Evolutionary conservation across 2,329 filamentous ascomycete genomes (phyloP).

Genomic region (Alternaria consortialis): DNA sequence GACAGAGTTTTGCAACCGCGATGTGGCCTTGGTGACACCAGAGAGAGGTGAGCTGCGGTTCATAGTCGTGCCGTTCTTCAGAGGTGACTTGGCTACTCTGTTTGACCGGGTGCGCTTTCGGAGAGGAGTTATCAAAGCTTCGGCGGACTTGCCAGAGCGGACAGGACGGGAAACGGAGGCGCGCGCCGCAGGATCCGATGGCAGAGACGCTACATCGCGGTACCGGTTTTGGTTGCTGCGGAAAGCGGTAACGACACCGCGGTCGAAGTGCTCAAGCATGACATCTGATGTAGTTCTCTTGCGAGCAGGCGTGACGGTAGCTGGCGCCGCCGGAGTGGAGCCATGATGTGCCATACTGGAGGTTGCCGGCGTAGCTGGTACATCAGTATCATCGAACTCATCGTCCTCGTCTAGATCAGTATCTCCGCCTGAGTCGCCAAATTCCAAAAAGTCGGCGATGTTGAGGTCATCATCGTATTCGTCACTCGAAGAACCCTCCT

Average conservation of each 20-base stretch:
- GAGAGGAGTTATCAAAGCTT: slow-evolving; percentile 51
- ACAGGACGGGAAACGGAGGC: slow-evolving; percentile 49
- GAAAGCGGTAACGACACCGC: slow-evolving; percentile 58
- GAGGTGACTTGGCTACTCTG: slow-evolving; percentile 35
- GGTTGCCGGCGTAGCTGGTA: slow-evolving; percentile 48
- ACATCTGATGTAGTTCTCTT: slow-evolving; percentile 45
- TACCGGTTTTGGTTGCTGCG: slow-evolving; percentile 52
- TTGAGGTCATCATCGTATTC: slow-evolving; percentile 63
- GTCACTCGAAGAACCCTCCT: slow-evolving; percentile 65
- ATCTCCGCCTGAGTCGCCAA: slow-evolving; percentile 46
- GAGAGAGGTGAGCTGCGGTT: slow-evolving; percentile 40
- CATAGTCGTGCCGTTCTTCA: slow-evolving; percentile 24
- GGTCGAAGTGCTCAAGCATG: slow-evolving; percentile 57
- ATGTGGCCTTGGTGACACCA: slow-evolving; percentile 41
- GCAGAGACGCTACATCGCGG: slow-evolving; percentile 49
- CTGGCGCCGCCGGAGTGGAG: slow-evolving; percentile 43
- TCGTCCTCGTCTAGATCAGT: slow-evolving; percentile 48
- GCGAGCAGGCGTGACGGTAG: slow-evolving; percentile 34
- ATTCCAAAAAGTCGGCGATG: slow-evolving; percentile 52
- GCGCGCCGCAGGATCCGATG: slow-evolving; percentile 48
- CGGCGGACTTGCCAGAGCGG: slow-evolving; percentile 51
- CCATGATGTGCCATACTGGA: slow-evolving; percentile 40
- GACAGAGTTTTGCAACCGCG: slow-evolving; percentile 38
- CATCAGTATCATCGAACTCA: slow-evolving; percentile 45
- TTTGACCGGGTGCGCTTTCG: slow-evolving; percentile 47